Percentiles rank a stretch among this genome's conserved stretches.
These are phyloP conservation scores for Rhodotorula kratochvilovae DNA, from an alignment of 768 basidiomycete species.

Conservation along the genomic window DNA sequence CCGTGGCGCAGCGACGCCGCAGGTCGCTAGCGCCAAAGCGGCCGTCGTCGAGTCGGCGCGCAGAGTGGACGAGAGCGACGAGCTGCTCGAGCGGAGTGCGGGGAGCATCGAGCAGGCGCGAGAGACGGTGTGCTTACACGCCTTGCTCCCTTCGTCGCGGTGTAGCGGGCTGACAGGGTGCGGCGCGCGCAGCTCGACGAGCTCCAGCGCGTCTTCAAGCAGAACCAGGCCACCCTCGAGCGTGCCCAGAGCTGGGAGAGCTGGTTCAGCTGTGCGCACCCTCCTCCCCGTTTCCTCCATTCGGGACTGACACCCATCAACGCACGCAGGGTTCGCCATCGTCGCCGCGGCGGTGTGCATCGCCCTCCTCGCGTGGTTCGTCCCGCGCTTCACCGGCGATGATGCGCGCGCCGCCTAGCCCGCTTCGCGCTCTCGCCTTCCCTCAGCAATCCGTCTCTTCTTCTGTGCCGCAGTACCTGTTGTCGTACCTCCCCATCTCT, in stretches of 20 bases:
- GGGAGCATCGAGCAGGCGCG: background rate
- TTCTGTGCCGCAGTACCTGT: too few species aligned
- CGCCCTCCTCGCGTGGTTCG: background rate
- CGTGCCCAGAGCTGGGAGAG: background rate
- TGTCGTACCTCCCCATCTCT: too few species aligned
- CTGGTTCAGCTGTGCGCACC: slow-evolving; percentile 1
- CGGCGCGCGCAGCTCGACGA: background rate
- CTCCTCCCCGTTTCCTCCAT: background rate
- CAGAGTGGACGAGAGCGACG: background rate
- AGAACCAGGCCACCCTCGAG: slow-evolving; percentile 3
- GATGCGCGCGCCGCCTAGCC: too few species aligned
- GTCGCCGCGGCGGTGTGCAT: background rate
- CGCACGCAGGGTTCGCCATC: background rate
- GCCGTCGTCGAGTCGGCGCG: background rate
- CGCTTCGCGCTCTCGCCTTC: background rate
- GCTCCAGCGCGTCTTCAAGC: background rate
- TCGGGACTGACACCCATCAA: background rate
- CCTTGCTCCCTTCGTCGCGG: background rate
- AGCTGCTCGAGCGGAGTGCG: background rate
- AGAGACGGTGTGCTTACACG: background rate
- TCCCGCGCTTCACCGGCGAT: background rate
- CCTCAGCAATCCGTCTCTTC: too few species aligned
- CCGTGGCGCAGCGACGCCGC: background rate
- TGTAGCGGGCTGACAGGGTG: background rate
- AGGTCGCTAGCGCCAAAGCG: background rate